Conservation (phyloP, 352 stramenopile species). For the Peronospora belbahrii region DNA sequence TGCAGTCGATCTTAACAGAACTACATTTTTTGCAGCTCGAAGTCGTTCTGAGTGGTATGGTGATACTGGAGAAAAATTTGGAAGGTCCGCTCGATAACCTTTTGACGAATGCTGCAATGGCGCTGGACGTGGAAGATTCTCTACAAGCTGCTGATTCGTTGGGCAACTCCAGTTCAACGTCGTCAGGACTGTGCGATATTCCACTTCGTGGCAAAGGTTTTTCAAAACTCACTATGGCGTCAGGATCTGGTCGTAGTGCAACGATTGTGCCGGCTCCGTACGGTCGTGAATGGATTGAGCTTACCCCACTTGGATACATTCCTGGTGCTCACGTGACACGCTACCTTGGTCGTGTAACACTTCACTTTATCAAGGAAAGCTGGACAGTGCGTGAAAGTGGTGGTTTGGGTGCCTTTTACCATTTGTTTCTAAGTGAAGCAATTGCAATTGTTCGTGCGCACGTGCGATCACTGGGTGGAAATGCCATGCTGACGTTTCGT, state of each 20-base stretch:
- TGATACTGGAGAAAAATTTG: conserved; percentile 45
- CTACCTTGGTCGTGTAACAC: conserved; percentile 79
- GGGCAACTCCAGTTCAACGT: conserved; percentile 10
- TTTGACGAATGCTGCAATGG: conserved; percentile 34
- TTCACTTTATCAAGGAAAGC: conserved; percentile 89
- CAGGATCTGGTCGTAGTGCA: conserved; percentile 3
- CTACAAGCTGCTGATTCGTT: conserved; percentile 7
- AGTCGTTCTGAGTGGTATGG: conserved; percentile 79
- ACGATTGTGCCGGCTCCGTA: conserved; percentile 18
- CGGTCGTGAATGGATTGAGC: conserved; percentile 75
- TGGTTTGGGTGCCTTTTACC: conserved; percentile 81
- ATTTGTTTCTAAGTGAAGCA: conserved; percentile 82
- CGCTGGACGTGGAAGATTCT: conserved; percentile 32
- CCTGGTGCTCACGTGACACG: conserved; percentile 54
- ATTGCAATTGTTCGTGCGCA: conserved; percentile 83
- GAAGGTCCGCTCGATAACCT: conserved; percentile 42
- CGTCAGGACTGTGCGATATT: conserved; percentile 26
- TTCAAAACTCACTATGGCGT: conserved; percentile 1
- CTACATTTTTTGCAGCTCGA: conserved; percentile 50
- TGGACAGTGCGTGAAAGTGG: conserved; percentile 83
- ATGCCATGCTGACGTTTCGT: conserved; percentile 83
- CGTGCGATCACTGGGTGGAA: conserved; percentile 72
- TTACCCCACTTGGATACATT: conserved; percentile 78
- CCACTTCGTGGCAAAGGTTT: conserved; percentile 24
- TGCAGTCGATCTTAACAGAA: neutral